A percentile compares a stretch with the other conserved stretches of the same genome.
Conservation (phyloP, 805 yeast species). For the Brettanomyces custersianus region DNA sequence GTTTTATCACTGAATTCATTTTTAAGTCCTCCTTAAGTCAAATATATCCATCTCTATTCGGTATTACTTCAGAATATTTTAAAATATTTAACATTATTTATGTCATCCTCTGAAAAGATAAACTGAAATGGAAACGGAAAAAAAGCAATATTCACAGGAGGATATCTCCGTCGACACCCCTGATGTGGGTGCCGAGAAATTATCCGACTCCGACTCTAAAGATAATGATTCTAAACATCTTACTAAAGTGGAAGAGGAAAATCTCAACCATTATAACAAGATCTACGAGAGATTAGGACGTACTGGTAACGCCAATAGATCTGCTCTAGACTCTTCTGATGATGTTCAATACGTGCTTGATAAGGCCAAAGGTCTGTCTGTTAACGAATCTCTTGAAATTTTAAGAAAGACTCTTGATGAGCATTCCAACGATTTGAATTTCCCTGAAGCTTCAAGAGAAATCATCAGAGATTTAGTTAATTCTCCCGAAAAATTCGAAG, state of each 20-base stretch:
- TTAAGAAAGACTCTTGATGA: conserved; percentile 18
- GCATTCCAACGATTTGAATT: conserved; percentile 25
- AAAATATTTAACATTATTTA: too few species aligned
- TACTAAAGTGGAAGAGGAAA: background rate
- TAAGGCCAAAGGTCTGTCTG: conserved; percentile 2
- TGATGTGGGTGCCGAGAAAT: too few species aligned
- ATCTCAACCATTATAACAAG: background rate
- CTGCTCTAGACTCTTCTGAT: background rate
- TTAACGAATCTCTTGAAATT: conserved; percentile 22
- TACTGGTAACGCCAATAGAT: background rate
- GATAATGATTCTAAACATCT: too few species aligned
- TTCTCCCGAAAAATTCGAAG: background rate
- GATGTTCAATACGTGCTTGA: conserved; percentile 3
- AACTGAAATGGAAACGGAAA: too few species aligned
- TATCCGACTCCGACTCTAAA: too few species aligned
- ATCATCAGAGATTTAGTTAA: background rate
- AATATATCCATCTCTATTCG: too few species aligned
- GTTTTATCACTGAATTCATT: too few species aligned
- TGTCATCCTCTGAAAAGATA: too few species aligned
- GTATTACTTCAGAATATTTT: background rate
- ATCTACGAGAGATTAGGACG: background rate
- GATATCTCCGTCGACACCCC: too few species aligned
- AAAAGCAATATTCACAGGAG: too few species aligned
- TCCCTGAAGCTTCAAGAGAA: conserved; percentile 12
- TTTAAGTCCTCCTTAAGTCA: too few species aligned